Base-by-base conservation (phyloP, 1,139 yeast species). In the Pichia sp. region DNA sequence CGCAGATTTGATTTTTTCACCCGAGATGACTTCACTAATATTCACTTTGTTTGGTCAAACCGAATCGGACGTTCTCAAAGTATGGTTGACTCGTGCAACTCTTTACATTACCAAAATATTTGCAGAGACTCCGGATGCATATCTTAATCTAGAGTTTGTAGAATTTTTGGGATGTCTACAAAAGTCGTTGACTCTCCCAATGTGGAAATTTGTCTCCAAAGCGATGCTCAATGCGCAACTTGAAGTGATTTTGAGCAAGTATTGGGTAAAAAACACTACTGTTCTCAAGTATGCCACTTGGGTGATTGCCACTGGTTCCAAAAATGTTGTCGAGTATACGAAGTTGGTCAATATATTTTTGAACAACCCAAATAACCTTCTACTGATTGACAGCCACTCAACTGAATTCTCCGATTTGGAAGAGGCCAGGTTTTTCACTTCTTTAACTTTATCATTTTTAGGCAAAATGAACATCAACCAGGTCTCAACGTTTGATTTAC, bases 271-370 rank as follows among this genome's bases (percentile, higher is more conserved):
- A 18, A 58, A 68, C n/a, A 62, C 69, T 18, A 65, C 65, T 16
- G 67, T 78, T 2, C 64, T 87, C 55, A 69, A 73, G 45, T 78
- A 82, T 59, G 69, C 72, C 4, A 66, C 70, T 37, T 59, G 61
- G 49, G 48, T 74, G 1, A 61, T 77, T 8, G 41, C 76, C 21
- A 59, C 74, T 4, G 63, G 75, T 26, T 61, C 74, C 1, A 67
- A 69, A 28, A 67, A 68, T 18, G 60, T 66, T 13, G 66, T 85
- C 46, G 79, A 80, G 39, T 73, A 66, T 58, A 74, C 73, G 23
- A 85, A 76, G 61, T 68, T 83, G 44, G 68, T 88, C n/a, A 95
- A 87, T 61, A 75, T 87, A 8, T 71, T 85, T 46, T 60, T 85
- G 19, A 80, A 79, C 61, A 83, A 82, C 59, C 76, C 74, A 2